Evolutionary conservation across 2,329 filamentous ascomycete genomes (phyloP).

Genomic region (Reticulascus tulasneorum): DNA sequence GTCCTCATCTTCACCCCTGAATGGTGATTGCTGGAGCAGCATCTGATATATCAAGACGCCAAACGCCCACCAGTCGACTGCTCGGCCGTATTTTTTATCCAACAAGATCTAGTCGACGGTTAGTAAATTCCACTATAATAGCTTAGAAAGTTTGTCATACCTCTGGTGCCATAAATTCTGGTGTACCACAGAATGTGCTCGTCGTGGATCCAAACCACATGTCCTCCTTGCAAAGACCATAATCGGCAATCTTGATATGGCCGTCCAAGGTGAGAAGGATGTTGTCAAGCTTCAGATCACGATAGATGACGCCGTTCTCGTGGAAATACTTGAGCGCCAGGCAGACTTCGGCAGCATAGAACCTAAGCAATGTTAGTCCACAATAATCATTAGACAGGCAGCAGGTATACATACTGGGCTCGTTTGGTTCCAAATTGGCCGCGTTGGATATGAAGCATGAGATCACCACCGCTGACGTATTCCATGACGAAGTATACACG

Average conservation of each 20-base stretch:
- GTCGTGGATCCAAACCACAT: constrained; percentile 99
- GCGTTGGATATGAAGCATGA: constrained; percentile 98
- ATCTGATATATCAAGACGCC: constrained; percentile 99
- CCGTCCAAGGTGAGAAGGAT: constrained; percentile 92
- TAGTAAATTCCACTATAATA: constrained; percentile 20
- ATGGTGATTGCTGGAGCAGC: constrained; percentile 97
- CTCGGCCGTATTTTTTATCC: constrained; percentile 96
- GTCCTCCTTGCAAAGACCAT: constrained; percentile 97
- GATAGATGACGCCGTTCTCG: constrained; percentile 98
- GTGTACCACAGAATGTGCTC: constrained; percentile 98
- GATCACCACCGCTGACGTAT: constrained; percentile 95
- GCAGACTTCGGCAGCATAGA: constrained; percentile 97
- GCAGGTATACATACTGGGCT: constrained; percentile 67
- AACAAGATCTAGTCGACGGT: constrained; percentile 68
- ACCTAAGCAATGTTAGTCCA: constrained; percentile 47
- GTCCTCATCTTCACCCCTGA: constrained; percentile 97
- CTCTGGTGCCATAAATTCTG: constrained; percentile 98
- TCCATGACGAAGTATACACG: constrained; percentile 99
- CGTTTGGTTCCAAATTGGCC: constrained; percentile 94
- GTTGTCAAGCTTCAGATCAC: constrained; percentile 89
- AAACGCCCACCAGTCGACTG: constrained; percentile 99
- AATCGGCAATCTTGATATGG: constrained; percentile 98
- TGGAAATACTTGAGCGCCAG: constrained; percentile 98
- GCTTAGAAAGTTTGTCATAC: constrained; percentile 46
- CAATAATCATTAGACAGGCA: background rate